Evolutionary conservation across 805 yeast species (phyloP).

Genomic region (Saccharomycopsis oosterbeekiorum): DNA sequence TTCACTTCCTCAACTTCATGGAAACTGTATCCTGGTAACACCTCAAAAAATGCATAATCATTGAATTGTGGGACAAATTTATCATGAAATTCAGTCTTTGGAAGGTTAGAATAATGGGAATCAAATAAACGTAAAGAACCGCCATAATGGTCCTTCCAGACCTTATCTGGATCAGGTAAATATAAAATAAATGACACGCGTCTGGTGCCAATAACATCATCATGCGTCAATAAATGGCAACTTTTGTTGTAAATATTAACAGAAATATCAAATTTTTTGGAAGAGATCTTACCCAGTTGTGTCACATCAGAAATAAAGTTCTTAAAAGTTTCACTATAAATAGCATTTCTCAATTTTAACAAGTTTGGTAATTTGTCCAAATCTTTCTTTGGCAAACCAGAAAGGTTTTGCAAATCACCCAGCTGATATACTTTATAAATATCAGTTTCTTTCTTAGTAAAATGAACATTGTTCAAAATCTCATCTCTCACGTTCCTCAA

Average conservation of each 20-base stretch:
- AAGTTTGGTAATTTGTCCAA: slow-evolving; percentile 63
- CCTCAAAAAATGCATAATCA: slow-evolving; percentile 91
- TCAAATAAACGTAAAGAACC: slow-evolving; percentile 86
- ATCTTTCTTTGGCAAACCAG: slow-evolving; percentile 75
- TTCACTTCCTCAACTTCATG: slow-evolving; percentile 97
- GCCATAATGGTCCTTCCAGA: slow-evolving; percentile 89
- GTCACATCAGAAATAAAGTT: slow-evolving; percentile 69
- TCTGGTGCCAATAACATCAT: slow-evolving; percentile 94
- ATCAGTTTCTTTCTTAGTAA: slow-evolving; percentile 94
- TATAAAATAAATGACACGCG: slow-evolving; percentile 88
- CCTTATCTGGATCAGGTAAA: slow-evolving; percentile 82
- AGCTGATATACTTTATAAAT: slow-evolving; percentile 86
- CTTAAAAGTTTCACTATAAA: slow-evolving; percentile 80
- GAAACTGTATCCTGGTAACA: slow-evolving; percentile 92
- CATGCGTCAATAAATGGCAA: slow-evolving; percentile 91
- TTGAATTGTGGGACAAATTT: slow-evolving; percentile 87
- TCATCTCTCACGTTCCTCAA: slow-evolving; percentile 76
- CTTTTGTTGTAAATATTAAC: slow-evolving; percentile 86
- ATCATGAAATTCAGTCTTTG: slow-evolving; percentile 61
- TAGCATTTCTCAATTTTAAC: slow-evolving; percentile 71
- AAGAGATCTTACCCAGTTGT: slow-evolving; percentile 82
- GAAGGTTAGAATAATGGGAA: slow-evolving; percentile 81
- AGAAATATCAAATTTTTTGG: slow-evolving; percentile 86
- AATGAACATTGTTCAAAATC: slow-evolving; percentile 72
- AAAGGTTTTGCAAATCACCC: slow-evolving; percentile 86